phyloP scores from a whole-genome alignment of 352 stramenopile genomes.

The Pythium vanterpoolii region DNA sequence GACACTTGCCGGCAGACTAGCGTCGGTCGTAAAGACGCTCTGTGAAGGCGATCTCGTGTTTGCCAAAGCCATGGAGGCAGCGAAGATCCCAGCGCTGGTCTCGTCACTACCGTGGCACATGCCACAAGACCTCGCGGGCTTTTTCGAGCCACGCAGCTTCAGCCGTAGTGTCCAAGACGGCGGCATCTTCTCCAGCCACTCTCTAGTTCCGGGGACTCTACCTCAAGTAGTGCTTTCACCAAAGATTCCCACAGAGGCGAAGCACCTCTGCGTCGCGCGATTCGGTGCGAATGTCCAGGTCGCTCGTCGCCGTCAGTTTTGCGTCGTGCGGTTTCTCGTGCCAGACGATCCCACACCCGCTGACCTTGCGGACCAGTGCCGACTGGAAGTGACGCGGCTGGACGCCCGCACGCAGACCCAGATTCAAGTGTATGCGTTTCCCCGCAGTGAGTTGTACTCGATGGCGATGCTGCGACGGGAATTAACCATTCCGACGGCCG shows the following conservation, averaged over 20 bases:
- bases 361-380: not conserved
- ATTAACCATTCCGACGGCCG: not conserved
- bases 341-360: not conserved
- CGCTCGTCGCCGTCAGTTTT: not conserved
- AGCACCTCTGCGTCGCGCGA: not conserved
- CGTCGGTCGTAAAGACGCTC: not conserved
- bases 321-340: not conserved
- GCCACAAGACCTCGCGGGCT: not conserved
- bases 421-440: not conserved
- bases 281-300: not conserved
- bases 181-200: not conserved
- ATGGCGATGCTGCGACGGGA: not conserved
- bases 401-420: not conserved
- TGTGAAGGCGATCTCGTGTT: not conserved
- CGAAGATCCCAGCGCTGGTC: not conserved
- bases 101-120: not conserved
- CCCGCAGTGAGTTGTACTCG: not conserved
- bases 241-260: not conserved
- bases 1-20: not conserved
- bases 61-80: not conserved
- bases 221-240: not conserved
- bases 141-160: slow-evolving; percentile 1
- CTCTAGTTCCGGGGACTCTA: too few relatives aligned
- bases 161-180: not conserved
- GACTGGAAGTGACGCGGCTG: not conserved